Percentiles rank a stretch among this genome's conserved stretches.
phyloP scores from a whole-genome alignment of 2,329 filamentous ascomycete species.

The Penicillium rolfsii region DNA sequence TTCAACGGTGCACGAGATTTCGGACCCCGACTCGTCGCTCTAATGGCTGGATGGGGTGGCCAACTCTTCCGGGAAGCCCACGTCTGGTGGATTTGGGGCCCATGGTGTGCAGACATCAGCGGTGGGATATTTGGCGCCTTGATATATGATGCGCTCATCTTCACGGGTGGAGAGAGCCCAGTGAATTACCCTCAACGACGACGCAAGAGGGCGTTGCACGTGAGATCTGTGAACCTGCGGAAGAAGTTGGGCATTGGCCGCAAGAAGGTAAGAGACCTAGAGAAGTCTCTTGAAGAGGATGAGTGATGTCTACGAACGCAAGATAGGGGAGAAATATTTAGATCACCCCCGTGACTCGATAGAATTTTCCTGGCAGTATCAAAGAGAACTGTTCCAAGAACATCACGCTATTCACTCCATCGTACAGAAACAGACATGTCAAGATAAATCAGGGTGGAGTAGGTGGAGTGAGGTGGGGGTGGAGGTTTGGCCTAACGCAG shows the following conservation, averaged over 20 bases:
- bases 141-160: conserved; percentile 44
- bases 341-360: not conserved
- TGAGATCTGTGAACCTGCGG: conserved; percentile 27
- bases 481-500: no score
- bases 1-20: conserved; percentile 45
- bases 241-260: conserved; percentile 19
- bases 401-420: no score
- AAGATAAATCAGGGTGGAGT: no score
- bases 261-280: conserved; percentile 26
- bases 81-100: conserved; percentile 43
- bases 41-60: conserved; percentile 40
- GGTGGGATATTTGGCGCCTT: conserved; percentile 39
- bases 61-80: conserved; percentile 31
- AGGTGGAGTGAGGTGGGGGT: no score
- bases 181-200: conserved; percentile 49
- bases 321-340: not conserved
- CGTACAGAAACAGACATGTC: no score
- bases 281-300: conserved; percentile 13
- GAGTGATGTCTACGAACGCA: not conserved
- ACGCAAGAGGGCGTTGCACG: conserved; percentile 43
- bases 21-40: conserved; percentile 37
- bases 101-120: conserved; percentile 40
- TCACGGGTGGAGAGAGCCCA: conserved; percentile 43
- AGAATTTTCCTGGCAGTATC: not conserved
- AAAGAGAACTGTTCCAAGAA: no score